phyloP scores from a whole-genome alignment of 805 yeast species.

The Ogataea thermomethanolica region DNA sequence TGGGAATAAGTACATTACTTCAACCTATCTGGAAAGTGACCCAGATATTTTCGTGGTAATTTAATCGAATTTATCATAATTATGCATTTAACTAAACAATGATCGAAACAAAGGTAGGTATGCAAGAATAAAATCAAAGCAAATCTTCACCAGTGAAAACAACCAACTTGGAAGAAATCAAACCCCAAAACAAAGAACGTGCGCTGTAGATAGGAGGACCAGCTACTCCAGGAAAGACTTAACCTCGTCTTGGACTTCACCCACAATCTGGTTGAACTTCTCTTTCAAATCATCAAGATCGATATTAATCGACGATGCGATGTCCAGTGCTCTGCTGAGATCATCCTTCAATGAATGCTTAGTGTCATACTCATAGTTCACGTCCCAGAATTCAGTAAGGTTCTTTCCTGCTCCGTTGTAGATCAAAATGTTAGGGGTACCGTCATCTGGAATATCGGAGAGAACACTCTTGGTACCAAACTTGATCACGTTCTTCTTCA shows the following conservation, averaged over 20 bases:
- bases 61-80: not conserved
- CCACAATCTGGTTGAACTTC: conserved; percentile 20
- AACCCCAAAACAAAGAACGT: conserved; percentile 9
- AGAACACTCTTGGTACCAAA: conserved; percentile 61
- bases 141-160: not conserved
- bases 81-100: conserved; percentile 6
- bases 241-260: conserved; percentile 21
- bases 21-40: conserved; percentile 4
- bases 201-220: not conserved
- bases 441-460: conserved; percentile 59
- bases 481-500: conserved; percentile 71
- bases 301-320: conserved; percentile 20
- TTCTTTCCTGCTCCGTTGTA: conserved; percentile 82
- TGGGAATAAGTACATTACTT: not conserved
- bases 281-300: conserved; percentile 21
- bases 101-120: conserved; percentile 5
- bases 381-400: conserved; percentile 59
- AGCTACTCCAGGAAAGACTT: conserved; percentile 11
- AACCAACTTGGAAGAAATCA: not conserved
- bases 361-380: conserved; percentile 11
- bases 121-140: conserved; percentile 4
- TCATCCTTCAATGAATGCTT: conserved; percentile 16
- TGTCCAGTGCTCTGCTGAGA: conserved; percentile 19
- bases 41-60: conserved; percentile 3
- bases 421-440: conserved; percentile 71